Evolutionary conservation across 163 green algal species (phyloP).

Genomic region (Prototheca wickerhamii): DNA sequence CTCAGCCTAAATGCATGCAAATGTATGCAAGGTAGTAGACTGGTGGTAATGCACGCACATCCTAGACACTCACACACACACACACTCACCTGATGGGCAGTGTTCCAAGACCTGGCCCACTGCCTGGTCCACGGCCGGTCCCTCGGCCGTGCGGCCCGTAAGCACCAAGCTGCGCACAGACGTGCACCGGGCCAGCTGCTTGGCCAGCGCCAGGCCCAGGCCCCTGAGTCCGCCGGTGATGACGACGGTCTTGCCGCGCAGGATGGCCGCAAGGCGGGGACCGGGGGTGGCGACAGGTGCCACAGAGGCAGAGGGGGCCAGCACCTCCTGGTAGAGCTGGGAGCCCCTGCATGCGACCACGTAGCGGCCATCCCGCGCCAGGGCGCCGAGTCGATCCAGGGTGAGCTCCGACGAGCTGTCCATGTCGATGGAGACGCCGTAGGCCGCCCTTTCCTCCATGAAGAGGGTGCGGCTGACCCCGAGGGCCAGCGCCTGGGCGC

Average conservation of each 20-base stretch:
- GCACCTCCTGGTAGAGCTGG: neutral
- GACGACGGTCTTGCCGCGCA: neutral
- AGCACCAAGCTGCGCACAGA: conserved; percentile 15
- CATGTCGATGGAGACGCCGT: conserved; percentile 15
- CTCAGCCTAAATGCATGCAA: no score
- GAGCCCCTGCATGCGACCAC: neutral
- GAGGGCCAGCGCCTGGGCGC: neutral
- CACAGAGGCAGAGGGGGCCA: neutral
- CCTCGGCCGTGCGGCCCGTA: neutral
- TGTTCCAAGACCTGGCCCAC: no score
- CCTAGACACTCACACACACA: no score
- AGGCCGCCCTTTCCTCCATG: conserved; percentile 23
- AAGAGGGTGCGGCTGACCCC: conserved; percentile 17
- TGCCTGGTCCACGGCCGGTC: neutral
- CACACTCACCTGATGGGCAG: no score
- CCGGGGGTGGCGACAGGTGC: neutral
- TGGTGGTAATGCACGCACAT: no score
- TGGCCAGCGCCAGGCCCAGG: conserved; percentile 23
- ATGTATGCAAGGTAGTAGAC: no score
- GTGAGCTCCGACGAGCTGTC: neutral
- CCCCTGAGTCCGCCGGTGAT: conserved; percentile 29
- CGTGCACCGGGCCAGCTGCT: neutral
- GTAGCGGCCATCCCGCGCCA: neutral
- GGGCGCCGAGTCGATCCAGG: neutral
- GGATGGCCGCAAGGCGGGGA: no score